Evolutionary conservation across 192 early-diverging fungal genomes (phyloP).

Genomic region (Backusella circina): DNA sequence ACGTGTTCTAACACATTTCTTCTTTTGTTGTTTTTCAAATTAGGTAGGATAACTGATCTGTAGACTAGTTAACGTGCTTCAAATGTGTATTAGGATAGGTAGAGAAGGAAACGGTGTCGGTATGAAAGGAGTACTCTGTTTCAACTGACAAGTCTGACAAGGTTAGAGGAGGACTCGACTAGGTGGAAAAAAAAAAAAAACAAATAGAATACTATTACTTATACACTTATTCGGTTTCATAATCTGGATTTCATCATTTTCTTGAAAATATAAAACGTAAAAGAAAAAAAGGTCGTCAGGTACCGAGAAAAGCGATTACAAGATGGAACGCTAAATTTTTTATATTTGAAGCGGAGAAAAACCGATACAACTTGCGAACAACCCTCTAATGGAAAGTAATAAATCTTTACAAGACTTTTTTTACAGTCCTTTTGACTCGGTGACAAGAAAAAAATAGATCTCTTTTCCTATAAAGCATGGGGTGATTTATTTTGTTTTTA

Average conservation of each 20-base stretch:
- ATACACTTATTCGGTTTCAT: neutral
- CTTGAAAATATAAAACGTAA: neutral
- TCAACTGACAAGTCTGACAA: too few relatives aligned
- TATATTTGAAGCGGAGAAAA: neutral
- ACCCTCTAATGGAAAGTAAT: conserved; percentile 4
- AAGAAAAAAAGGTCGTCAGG: neutral
- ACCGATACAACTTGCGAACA: neutral
- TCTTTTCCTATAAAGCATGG: conserved; percentile 2
- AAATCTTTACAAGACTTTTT: neutral
- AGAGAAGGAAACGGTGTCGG: too few relatives aligned
- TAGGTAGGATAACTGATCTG: too few relatives aligned
- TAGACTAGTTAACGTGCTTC: too few relatives aligned
- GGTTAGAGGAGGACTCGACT: too few relatives aligned
- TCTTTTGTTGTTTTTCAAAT: too few relatives aligned
- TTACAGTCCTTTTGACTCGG: conserved; percentile 16
- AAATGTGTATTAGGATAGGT: too few relatives aligned
- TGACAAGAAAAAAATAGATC: conserved; percentile 8
- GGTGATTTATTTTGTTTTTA: neutral
- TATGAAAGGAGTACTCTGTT: too few relatives aligned
- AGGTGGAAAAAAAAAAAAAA: neutral
- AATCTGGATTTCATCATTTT: neutral
- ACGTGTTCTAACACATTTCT: too few relatives aligned
- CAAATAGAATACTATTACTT: neutral
- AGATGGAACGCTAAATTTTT: neutral
- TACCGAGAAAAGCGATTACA: neutral